Base-by-base conservation (phyloP, 1,139 yeast genomes). In the Zygosaccharomyces sapae region DNA sequence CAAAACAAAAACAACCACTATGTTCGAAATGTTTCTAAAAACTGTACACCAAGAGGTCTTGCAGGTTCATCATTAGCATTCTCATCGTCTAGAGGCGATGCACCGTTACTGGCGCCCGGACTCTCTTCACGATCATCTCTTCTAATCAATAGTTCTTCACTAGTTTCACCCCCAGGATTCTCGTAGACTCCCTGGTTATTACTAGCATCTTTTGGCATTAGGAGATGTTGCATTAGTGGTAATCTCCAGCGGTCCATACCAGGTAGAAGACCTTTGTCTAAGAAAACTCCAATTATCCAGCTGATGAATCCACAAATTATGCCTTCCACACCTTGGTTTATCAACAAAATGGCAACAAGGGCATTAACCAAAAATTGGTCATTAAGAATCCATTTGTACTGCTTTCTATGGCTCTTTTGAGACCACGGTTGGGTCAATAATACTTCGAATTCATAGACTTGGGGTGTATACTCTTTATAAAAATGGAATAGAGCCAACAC, bases 381-480 rank as follows among this genome's bases (percentile, higher is more conserved):
- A 38, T 59, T 62, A 34, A 64, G 41, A n/a, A 43, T 49, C 61
- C 63, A 56, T 29, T 47, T 45, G 33, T 48, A 50, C 25, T 53
- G 53, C 36, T 53, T 55, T 38, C 51, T 46, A 18, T 48, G 38
- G 29, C 46, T 24, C 12, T 40, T 42, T 20, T 43, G 43, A 9
- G 51, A 51, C 53, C 60, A 55, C 3, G 65, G 65, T 27, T 54
- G 55, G 5, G 56, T 47, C 20, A 61, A 43, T 16, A 57, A 36
- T 8, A 63, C 49, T 10, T 62, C 57, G 43, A 58, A 63, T 34
- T 59, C 61, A 44, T 63, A 64, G 7, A 63, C 51, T 30, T 56
- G 58, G 3, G 68, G 68, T 9, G 67, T 63, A 40, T 62, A 62
- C 38, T 64, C 62, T 47, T 63, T 63, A 50, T 60, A 62, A 36